phyloP scores from a whole-genome alignment of 139 green algal genomes.

The Limnomonas spitsbergensis region DNA sequence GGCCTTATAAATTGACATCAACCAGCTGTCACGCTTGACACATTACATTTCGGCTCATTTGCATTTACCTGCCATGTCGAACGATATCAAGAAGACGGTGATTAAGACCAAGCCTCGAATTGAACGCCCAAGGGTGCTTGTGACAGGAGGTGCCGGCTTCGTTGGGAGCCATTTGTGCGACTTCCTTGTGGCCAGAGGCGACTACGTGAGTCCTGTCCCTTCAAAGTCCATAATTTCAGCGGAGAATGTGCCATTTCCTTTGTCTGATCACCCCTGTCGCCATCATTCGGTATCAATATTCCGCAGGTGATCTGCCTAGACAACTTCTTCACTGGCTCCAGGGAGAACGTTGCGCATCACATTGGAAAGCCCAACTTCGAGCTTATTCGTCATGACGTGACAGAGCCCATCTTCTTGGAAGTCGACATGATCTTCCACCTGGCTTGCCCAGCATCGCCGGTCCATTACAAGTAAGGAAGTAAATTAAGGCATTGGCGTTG shows the following conservation, averaged over 20 bases:
- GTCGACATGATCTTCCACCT: slow-evolving; percentile 99
- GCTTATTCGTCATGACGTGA: slow-evolving; percentile 95
- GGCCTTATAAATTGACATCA: no score
- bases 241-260: neutral
- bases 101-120: slow-evolving; percentile 85
- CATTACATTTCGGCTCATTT: no score
- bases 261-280: neutral
- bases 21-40: no score
- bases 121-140: slow-evolving; percentile 80
- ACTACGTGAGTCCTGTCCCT: slow-evolving; percentile 66
- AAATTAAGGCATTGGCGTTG: neutral
- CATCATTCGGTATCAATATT: neutral
- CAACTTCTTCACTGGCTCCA: slow-evolving; percentile 98
- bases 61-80: neutral
- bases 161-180: slow-evolving; percentile 94
- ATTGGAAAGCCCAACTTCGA: slow-evolving; percentile 93
- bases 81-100: slow-evolving; percentile 29
- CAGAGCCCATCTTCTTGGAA: slow-evolving; percentile 92
- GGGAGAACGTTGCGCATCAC: slow-evolving; percentile 92
- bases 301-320: slow-evolving; percentile 94
- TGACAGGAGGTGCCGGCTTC: slow-evolving; percentile 95
- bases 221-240: neutral
- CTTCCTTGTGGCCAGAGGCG: slow-evolving; percentile 81
- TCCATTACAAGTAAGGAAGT: slow-evolving; percentile 94
- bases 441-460: slow-evolving; percentile 95